Evolutionary conservation across 306 rosid species (phyloP), one percentile per base, ranked within the genome.

Genomic region (Acmispon strigosus): DNA sequence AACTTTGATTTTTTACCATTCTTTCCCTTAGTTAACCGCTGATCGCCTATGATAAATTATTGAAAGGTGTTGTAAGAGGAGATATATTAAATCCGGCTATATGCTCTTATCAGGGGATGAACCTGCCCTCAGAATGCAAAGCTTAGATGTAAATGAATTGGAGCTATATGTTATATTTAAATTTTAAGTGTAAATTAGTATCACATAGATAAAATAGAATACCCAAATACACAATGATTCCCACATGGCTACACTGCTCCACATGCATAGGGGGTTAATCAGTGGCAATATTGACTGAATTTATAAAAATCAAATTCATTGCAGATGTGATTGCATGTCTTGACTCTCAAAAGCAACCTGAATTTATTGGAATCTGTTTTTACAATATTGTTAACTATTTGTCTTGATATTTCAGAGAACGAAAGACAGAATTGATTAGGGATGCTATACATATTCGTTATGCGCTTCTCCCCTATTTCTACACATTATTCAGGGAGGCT

Each of bases 401-500:
- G 42, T 65, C 76, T 68, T 47, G 74, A 74, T 66, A 59, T 72
- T 83, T 69, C 95, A 94, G 99, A 74, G 97, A 94, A 32, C 81
- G 83, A 36, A 91, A 83, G 44, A 91, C 92, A 44, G 85, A 86
- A 77, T 78, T 85, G 70, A 91, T 94, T 24, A 87, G 86, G 78
- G 99, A 94, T 60, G 92, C 96, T 27, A 81, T 94, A 80, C 99
- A 79, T 69, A 70, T 76, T 62, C 97, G 99, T 42, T 94, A 94
- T 78, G 82, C 86, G 43, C 83, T 94, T 73, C 92, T 94, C 7
- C 99, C 99, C 0, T 91, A 89, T 77, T 94, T 80, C 84, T 94
- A 94, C 83, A 91, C 99, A 7, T 83, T 94, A 78, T 91, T 89
- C 66, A 86, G 99, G 73, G 97, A 89, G 86, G 92, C 99, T 73